Conservation (phyloP, 2,329 filamentous ascomycete species). For the Colletotrichum spinosum region DNA sequence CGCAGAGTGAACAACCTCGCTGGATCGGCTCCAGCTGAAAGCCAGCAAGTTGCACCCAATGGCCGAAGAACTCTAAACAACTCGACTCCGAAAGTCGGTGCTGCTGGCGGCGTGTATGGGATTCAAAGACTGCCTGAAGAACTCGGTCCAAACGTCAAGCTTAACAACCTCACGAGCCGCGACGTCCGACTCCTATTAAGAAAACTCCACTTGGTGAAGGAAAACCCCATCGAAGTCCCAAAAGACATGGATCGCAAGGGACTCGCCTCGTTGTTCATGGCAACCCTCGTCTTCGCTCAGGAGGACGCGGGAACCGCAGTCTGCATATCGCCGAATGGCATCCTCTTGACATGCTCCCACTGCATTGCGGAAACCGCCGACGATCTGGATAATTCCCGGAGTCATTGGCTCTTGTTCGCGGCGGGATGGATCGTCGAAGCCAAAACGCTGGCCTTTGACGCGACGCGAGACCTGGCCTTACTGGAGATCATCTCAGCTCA, state of each 20-base stretch:
- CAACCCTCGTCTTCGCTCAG: conserved; percentile 60
- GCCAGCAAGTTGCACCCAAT: too few relatives aligned
- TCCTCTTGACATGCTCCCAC: conserved; percentile 63
- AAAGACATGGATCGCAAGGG: conserved; percentile 17
- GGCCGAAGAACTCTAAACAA: too few relatives aligned
- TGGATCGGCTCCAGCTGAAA: too few relatives aligned
- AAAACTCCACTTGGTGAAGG: conserved; percentile 25
- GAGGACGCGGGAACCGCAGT: conserved; percentile 63
- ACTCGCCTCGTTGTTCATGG: conserved; percentile 16
- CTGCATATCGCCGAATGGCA: conserved; percentile 56
- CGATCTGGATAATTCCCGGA: conserved; percentile 45
- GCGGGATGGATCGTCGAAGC: conserved; percentile 53
- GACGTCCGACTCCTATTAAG: conserved; percentile 27
- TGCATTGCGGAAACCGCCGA: conserved; percentile 57
- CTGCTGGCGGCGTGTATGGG: neutral
- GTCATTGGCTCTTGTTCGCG: conserved; percentile 57
- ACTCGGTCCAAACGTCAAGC: conserved; percentile 10
- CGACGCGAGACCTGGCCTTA: conserved; percentile 57
- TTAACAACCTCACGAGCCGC: conserved; percentile 19
- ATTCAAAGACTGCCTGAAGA: conserved; percentile 9
- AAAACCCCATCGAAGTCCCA: conserved; percentile 13
- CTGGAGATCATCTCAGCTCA: conserved; percentile 51
- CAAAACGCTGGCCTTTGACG: conserved; percentile 55
- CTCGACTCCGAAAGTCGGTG: too few relatives aligned
- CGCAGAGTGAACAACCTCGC: too few relatives aligned